Percentiles rank a stretch among this genome's conserved stretches.
Evolutionary conservation across 2,329 filamentous ascomycete genomes (phyloP).

Genomic region (Graphilbum sp.): DNA sequence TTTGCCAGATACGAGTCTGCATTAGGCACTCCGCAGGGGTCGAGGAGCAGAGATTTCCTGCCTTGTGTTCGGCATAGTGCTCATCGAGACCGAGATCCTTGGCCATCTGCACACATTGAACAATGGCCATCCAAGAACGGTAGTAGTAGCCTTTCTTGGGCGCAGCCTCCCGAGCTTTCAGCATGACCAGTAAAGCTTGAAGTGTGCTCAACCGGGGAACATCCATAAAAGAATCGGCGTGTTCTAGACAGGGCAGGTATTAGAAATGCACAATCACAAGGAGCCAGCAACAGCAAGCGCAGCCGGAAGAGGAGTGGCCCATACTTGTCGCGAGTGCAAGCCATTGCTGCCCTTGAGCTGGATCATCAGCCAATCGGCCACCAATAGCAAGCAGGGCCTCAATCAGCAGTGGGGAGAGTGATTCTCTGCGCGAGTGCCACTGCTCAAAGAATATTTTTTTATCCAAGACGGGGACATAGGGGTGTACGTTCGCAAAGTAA

Average conservation of each 20-base stretch:
- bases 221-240: constrained; percentile 88
- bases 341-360: constrained; percentile 79
- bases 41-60: constrained; percentile 53
- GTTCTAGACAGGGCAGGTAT: constrained; percentile 34
- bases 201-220: constrained; percentile 80
- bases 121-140: constrained; percentile 90
- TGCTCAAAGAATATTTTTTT: constrained; percentile 71
- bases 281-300: neutral
- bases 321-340: constrained; percentile 72
- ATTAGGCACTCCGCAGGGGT: constrained; percentile 60
- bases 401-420: constrained; percentile 75
- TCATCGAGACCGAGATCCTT: constrained; percentile 84
- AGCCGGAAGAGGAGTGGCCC: constrained; percentile 9
- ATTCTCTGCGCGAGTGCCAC: constrained; percentile 68
- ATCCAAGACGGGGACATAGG: constrained; percentile 81
- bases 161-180: constrained; percentile 84
- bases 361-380: constrained; percentile 67
- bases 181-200: constrained; percentile 69
- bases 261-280: neutral
- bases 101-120: constrained; percentile 82
- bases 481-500: constrained; percentile 81
- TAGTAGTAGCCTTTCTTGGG: constrained; percentile 93
- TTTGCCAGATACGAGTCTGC: constrained; percentile 82
- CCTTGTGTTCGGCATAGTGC: constrained; percentile 63
- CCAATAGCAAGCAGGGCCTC: constrained; percentile 88